A percentile compares a stretch with the other conserved stretches of the same genome.
Evolutionary conservation across 768 basidiomycete genomes (phyloP).

Genomic region (Naganishia friedmannii): DNA sequence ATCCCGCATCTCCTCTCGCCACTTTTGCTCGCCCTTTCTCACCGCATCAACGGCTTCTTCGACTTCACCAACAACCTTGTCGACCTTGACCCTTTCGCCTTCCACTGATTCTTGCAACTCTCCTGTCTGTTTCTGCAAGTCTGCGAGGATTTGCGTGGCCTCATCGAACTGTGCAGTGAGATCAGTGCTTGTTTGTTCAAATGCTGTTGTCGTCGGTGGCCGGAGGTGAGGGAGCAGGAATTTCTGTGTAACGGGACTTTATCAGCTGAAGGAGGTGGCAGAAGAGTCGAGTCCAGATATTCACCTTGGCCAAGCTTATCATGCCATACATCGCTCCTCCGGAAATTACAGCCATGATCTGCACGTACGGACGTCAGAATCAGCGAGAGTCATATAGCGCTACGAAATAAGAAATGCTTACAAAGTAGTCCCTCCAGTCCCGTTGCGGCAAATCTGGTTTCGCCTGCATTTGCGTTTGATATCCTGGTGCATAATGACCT

Average conservation of each 20-base stretch:
- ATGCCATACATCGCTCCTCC: conserved; percentile 80
- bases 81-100: conserved; percentile 38
- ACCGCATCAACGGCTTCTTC: conserved; percentile 44
- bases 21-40: conserved; percentile 67
- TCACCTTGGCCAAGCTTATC: conserved; percentile 63
- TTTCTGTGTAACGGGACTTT: conserved; percentile 59
- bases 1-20: conserved; percentile 83
- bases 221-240: conserved; percentile 84
- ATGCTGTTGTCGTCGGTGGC: conserved; percentile 81
- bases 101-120: conserved; percentile 41
- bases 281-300: conserved; percentile 37
- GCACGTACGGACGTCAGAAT: conserved; percentile 31
- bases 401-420: conserved; percentile 54
- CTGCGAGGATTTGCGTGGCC: conserved; percentile 50
- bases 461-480: conserved; percentile 33
- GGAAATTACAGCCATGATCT: conserved; percentile 92
- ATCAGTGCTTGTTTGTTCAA: conserved; percentile 80
- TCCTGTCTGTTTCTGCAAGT: conserved; percentile 53
- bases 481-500: conserved; percentile 27
- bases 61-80: conserved; percentile 43
- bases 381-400: conserved; percentile 1
- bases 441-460: conserved; percentile 59
- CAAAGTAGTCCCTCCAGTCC: conserved; percentile 99
- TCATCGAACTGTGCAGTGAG: conserved; percentile 73
- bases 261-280: too few relatives aligned